Evolutionary conservation across 2,329 filamentous ascomycete species (phyloP).

Genomic region (Aspergillus sp.): DNA sequence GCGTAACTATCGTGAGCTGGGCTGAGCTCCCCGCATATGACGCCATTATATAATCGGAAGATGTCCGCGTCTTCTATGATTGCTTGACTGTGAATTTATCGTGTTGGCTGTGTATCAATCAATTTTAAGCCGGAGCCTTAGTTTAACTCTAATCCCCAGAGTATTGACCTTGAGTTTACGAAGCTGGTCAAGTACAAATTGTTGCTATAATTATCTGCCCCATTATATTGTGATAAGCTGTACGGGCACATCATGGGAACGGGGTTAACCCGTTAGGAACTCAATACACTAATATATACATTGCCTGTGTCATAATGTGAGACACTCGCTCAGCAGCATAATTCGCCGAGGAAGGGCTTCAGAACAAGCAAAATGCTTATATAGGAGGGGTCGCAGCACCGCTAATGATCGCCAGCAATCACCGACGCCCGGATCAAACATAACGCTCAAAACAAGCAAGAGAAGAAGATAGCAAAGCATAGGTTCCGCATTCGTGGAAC

Average conservation of each 20-base stretch:
- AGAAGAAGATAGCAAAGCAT: background rate
- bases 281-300: too few relatives aligned
- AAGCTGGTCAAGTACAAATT: background rate
- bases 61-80: background rate
- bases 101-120: background rate
- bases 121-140: background rate
- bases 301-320: too few relatives aligned
- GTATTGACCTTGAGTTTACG: background rate
- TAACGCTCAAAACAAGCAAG: background rate
- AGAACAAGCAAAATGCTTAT: background rate
- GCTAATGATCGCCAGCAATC: slow-evolving; percentile 8
- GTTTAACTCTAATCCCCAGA: background rate
- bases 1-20: background rate
- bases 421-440: background rate
- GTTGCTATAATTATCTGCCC: background rate
- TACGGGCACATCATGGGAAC: background rate
- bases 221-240: background rate
- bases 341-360: background rate
- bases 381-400: background rate
- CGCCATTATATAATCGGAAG: background rate
- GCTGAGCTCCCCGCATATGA: slow-evolving; percentile 3
- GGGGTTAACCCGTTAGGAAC: too few relatives aligned
- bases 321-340: too few relatives aligned
- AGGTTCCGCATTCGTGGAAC: background rate
- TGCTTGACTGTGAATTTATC: background rate